phyloP scores from a whole-genome alignment of 345 rosid species.

The Pseudoturritis turrita region DNA sequence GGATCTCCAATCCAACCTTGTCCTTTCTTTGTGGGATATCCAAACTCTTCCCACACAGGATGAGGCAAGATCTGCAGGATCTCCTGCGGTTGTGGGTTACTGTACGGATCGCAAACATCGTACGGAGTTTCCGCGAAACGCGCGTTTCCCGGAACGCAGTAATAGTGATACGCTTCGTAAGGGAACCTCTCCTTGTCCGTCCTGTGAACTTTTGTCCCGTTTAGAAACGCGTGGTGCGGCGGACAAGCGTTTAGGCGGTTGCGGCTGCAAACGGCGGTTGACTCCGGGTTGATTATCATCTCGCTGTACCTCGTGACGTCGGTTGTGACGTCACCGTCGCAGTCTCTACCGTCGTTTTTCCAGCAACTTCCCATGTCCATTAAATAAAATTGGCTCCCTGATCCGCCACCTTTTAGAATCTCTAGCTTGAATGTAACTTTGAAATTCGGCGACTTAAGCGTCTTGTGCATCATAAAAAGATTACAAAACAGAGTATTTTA shows the following conservation, averaged over 20 bases:
- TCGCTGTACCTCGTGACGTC: constrained; percentile 50
- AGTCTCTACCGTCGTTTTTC: constrained; percentile 52
- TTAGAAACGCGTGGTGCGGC: constrained; percentile 35
- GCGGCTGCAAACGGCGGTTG: constrained; percentile 32
- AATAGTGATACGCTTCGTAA: constrained; percentile 42
- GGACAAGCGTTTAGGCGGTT: constrained; percentile 38
- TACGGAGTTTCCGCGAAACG: constrained; percentile 34
- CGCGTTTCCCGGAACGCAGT: constrained; percentile 49
- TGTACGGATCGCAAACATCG: constrained; percentile 42
- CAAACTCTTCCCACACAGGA: constrained; percentile 45
- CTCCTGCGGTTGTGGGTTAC: constrained; percentile 57
- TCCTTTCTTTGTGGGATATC: constrained; percentile 45
- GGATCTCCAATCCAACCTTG: constrained; percentile 51
- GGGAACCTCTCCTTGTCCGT: constrained; percentile 33
- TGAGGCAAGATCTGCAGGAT: constrained; percentile 49
- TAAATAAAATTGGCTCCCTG: constrained; percentile 37
- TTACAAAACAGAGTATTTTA: constrained; percentile 15
- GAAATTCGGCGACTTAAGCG: constrained; percentile 48
- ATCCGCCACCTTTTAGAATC: constrained; percentile 49
- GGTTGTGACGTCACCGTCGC: constrained; percentile 44
- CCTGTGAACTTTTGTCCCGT: constrained; percentile 35
- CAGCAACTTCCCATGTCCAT: constrained; percentile 55
- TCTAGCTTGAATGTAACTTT: constrained; percentile 42
- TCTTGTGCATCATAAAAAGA: constrained; percentile 1
- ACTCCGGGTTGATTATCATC: constrained; percentile 41